phyloP scores from a whole-genome alignment of 768 basidiomycete genomes.

The Tulasnella sp. region DNA sequence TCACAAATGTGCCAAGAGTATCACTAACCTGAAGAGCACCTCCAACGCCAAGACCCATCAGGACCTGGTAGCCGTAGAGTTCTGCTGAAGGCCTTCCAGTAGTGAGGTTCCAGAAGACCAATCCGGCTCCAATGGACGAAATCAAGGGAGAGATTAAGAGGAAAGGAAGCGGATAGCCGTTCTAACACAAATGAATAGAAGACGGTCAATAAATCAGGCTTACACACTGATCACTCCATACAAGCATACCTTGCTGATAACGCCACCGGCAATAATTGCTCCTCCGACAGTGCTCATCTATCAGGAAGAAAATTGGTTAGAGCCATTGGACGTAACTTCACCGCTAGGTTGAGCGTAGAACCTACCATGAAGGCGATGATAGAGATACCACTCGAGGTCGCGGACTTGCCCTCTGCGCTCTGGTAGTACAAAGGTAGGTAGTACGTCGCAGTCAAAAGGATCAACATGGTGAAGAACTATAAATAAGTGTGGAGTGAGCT shows the following conservation, averaged over 20 bases:
- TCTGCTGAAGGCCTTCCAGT: not conserved
- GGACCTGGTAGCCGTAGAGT: constrained; percentile 31
- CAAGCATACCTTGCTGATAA: constrained; percentile 21
- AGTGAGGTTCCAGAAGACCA: constrained; percentile 23
- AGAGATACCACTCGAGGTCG: constrained; percentile 29
- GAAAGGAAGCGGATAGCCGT: constrained; percentile 27
- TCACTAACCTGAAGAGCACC: constrained; percentile 24
- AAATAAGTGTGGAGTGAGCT: not conserved
- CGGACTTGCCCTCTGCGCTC: constrained; percentile 24
- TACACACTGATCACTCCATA: not conserved
- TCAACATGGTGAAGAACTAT: constrained; percentile 22
- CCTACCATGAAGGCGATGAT: constrained; percentile 28
- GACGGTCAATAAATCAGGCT: not conserved
- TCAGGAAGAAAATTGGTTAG: not conserved
- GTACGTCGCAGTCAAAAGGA: constrained; percentile 24
- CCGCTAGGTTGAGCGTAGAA: not conserved
- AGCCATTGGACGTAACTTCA: not conserved
- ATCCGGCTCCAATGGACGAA: constrained; percentile 27
- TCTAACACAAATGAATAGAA: not conserved
- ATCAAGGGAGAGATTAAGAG: constrained; percentile 26
- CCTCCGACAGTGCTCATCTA: constrained; percentile 23
- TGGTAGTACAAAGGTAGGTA: constrained; percentile 29
- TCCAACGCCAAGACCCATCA: constrained; percentile 32
- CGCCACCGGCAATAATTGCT: constrained; percentile 27
- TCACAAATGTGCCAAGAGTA: not conserved